Conservation (phyloP, 768 basidiomycete genomes). For the Pisolithus orientalis region DNA sequence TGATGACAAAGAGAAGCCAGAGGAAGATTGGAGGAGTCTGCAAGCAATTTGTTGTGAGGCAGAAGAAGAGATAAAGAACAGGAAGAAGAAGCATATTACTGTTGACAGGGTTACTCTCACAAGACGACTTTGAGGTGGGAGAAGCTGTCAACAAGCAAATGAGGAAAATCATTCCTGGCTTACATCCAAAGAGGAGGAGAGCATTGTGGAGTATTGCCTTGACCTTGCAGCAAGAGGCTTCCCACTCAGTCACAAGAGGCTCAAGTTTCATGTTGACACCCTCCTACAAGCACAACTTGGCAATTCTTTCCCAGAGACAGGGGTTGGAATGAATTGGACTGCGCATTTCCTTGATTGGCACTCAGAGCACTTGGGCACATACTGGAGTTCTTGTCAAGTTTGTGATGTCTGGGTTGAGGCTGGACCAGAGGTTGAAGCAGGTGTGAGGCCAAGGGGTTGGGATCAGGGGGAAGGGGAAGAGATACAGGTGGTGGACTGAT, state of each 20-base stretch:
- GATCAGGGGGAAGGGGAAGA: no score
- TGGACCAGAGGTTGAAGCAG: no score
- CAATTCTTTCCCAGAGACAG: slow-evolving; percentile 20
- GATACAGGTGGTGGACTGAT: no score
- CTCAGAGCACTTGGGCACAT: slow-evolving; percentile 18
- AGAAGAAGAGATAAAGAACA: neutral
- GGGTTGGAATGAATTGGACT: slow-evolving; percentile 35
- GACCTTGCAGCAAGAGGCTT: slow-evolving; percentile 29
- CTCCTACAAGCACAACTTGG: slow-evolving; percentile 24
- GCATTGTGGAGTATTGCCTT: slow-evolving; percentile 23
- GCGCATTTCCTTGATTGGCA: slow-evolving; percentile 24
- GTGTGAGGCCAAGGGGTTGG: no score
- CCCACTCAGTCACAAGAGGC: slow-evolving; percentile 25
- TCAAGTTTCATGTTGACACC: slow-evolving; percentile 30
- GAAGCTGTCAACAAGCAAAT: neutral
- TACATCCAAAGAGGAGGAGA: slow-evolving; percentile 19
- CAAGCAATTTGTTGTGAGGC: neutral
- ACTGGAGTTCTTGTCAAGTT: no score
- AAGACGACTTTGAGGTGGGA: neutral
- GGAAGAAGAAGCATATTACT: neutral
- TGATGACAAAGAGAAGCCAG: neutral
- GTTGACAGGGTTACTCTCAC: neutral
- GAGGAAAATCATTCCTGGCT: slow-evolving; percentile 17
- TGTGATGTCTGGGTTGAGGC: no score
- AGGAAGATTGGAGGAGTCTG: neutral